Evolutionary conservation across 2,329 filamentous ascomycete genomes (phyloP).

Genomic region (Metarhizium album): DNA sequence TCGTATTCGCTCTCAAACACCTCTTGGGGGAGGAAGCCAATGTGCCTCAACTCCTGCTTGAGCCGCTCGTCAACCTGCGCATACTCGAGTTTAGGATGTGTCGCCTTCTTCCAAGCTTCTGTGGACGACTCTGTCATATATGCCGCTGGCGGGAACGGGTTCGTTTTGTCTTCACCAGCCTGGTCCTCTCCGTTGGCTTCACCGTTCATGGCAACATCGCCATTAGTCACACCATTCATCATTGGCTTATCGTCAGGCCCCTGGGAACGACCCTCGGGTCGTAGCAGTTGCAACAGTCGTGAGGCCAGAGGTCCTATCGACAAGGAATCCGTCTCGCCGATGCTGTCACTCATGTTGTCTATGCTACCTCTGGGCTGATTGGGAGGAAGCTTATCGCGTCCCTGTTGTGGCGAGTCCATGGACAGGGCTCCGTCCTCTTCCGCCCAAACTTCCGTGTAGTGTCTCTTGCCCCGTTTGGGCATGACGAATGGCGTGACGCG

Average conservation of each 20-base stretch:
- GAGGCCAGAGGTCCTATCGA: constrained; percentile 80
- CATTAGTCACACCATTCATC: constrained; percentile 39
- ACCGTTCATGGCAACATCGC: constrained; percentile 46
- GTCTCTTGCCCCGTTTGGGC: constrained; percentile 70
- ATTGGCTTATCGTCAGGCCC: constrained; percentile 46
- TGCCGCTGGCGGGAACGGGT: constrained; percentile 54
- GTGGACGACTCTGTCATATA: constrained; percentile 68
- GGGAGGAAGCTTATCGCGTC: constrained; percentile 55
- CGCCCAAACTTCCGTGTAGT: constrained; percentile 86
- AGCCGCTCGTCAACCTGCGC: constrained; percentile 80
- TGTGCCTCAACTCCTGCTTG: constrained; percentile 81
- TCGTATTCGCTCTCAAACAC: constrained; percentile 65
- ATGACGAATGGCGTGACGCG: constrained; percentile 74
- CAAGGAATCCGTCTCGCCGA: constrained; percentile 80
- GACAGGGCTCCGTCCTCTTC: constrained; percentile 81
- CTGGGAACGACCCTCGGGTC: constrained; percentile 57
- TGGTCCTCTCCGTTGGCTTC: constrained; percentile 28
- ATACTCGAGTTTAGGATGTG: constrained; percentile 70
- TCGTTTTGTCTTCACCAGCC: constrained; percentile 26
- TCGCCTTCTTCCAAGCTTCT: constrained; percentile 69
- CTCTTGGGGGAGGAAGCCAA: constrained; percentile 71
- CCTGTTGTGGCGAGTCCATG: constrained; percentile 53
- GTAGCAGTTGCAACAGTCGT: constrained; percentile 68
- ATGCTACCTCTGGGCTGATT: constrained; percentile 80
- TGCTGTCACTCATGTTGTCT: constrained; percentile 75